phyloP scores from a whole-genome alignment of 139 green algal genomes.

The Haematococcus sp. region DNA sequence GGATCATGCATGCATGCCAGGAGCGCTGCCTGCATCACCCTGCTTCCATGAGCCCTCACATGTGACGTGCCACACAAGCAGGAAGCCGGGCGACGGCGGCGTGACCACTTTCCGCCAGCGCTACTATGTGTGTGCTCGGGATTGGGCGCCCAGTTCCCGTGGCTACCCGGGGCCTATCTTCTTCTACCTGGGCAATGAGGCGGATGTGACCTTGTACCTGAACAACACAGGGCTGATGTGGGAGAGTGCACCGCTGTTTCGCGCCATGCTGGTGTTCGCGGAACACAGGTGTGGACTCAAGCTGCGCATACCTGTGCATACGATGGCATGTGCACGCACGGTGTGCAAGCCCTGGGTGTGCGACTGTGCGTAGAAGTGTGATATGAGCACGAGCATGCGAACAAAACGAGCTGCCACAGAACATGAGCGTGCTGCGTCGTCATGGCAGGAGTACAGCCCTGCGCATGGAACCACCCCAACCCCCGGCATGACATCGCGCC shows the following conservation, averaged over 20 bases:
- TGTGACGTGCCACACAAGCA: too few species aligned
- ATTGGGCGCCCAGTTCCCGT: slow-evolving; percentile 44
- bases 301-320: background rate
- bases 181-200: slow-evolving; percentile 90
- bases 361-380: too few species aligned
- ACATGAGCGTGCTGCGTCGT: too few species aligned
- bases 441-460: too few species aligned
- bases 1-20: too few species aligned
- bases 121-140: slow-evolving; percentile 72
- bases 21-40: too few species aligned
- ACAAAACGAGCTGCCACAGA: background rate
- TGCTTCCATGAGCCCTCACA: background rate
- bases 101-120: slow-evolving; percentile 66
- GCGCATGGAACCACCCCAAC: too few species aligned
- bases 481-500: too few species aligned
- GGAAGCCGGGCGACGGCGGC: background rate
- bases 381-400: too few species aligned
- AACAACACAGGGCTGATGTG: slow-evolving; percentile 68
- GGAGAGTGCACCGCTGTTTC: slow-evolving; percentile 64
- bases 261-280: slow-evolving; percentile 66
- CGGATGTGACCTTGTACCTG: slow-evolving; percentile 71
- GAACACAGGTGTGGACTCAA: slow-evolving; percentile 58
- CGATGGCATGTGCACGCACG: too few species aligned
- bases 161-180: slow-evolving; percentile 65
- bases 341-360: too few species aligned